A percentile compares a stretch with the other conserved stretches of the same genome.
These are phyloP conservation scores for Malassezia pachydermatis DNA, from an alignment of 1,284 basidiomycete genomes.

Conservation along the genomic window DNA sequence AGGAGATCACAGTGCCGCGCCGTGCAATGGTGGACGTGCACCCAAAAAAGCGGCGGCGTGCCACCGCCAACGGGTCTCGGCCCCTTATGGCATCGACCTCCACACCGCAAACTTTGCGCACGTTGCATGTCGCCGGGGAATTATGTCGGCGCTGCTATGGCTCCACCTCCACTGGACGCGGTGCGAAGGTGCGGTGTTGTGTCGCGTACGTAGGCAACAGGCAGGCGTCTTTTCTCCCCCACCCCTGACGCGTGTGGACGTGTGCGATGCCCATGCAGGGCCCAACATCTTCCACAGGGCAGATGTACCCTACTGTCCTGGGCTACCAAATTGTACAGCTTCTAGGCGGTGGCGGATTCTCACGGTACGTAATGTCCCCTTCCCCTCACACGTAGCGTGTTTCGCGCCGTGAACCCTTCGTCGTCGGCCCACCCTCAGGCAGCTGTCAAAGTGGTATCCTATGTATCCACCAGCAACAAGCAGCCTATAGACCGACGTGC, in stretches of 20 bases:
- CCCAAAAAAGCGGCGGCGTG: too few relatives aligned
- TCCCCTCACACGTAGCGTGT: slow-evolving; percentile 28
- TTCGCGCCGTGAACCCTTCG: slow-evolving; percentile 34
- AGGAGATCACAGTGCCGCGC: too few relatives aligned
- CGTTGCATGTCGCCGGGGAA: too few relatives aligned
- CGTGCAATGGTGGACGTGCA: too few relatives aligned
- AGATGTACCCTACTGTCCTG: slow-evolving; percentile 35
- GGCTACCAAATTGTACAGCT: slow-evolving; percentile 44
- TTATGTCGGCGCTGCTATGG: too few relatives aligned
- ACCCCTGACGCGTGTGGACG: not conserved
- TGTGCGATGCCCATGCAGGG: slow-evolving; percentile 5
- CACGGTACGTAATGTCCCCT: slow-evolving; percentile 12
- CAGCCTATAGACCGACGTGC: slow-evolving; percentile 44
- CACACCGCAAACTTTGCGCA: too few relatives aligned
- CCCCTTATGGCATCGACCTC: too few relatives aligned
- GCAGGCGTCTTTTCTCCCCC: too few relatives aligned
- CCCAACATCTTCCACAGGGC: slow-evolving; percentile 42
- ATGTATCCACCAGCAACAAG: slow-evolving; percentile 25
- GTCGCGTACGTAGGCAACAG: not conserved
- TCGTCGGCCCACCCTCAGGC: slow-evolving; percentile 30
- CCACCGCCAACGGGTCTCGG: too few relatives aligned
- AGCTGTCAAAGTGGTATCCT: slow-evolving; percentile 46
- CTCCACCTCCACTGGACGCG: too few relatives aligned
- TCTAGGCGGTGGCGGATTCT: slow-evolving; percentile 46
- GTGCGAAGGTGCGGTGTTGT: too few relatives aligned